Base-by-base conservation (phyloP, 1,284 basidiomycete species). In the Lignosus rhinocerotis region DNA sequence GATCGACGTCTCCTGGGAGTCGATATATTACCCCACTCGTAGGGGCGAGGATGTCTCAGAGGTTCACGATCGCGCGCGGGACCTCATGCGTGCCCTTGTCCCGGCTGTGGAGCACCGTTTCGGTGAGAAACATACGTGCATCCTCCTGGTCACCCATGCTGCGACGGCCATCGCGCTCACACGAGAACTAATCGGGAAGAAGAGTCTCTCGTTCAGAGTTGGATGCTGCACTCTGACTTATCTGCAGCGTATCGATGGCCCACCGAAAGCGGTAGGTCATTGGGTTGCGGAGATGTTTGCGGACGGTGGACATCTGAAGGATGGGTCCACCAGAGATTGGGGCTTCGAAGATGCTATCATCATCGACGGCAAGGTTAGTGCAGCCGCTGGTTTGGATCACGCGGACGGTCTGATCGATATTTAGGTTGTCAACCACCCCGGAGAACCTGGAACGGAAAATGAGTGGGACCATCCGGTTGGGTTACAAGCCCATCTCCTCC, bases 81-180 rank as follows among this genome's bases (percentile, higher is more conserved):
- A 73, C 4, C 79, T 88, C 61, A 75, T 91, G 30, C 66, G 70
- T 1, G 76, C 75, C n/a, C 78, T 90, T 51, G 64, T 86, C 36
- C 75, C 79, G 2, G 75, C 79, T 56, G 65, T 87, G 36, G 79
- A 85, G 60, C 75, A 72, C 19, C 73, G 75, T 12, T 76, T 78
- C 48, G 71, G 73, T 61, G 65, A 70, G 65, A 66, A 77, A 70
- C 76, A 82, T 63, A 75, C 70, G 58, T 75, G 80, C 7, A 75
- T 93, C 12, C 69, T 94, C 38, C 73, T 95, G 31, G 80, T 93
- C 62, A 86, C 84, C 58, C 93, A 95, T 70, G 93, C 93, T 0
- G 93, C 92, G 14, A 88, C 91, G 5, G 78, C 81, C 60, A 92
- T 93, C 61, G 85, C 87, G 3, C 80, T 95, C 44, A 81, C 82